Conservation (phyloP, 1,284 basidiomycete genomes). For the Puccinia coronata region DNA sequence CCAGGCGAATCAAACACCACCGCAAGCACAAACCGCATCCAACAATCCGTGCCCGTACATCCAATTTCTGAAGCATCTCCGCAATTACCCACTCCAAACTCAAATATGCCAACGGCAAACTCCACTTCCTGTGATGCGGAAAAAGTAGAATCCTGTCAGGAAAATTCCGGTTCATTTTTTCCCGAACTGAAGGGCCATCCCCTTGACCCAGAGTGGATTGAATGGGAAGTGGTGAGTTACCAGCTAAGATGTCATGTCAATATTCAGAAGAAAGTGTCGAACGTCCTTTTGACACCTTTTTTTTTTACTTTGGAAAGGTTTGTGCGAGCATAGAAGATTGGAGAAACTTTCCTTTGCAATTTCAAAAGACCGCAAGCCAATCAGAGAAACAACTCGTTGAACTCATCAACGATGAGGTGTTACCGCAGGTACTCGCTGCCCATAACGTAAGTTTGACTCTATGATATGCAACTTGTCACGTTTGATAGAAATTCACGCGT, state of each 20-base stretch:
- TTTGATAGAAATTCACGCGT: neutral
- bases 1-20: too few species aligned
- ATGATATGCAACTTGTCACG: neutral
- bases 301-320: constrained; percentile 16
- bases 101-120: neutral
- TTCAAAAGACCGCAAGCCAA: constrained; percentile 21
- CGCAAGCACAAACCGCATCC: too few species aligned
- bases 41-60: too few species aligned
- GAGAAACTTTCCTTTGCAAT: constrained; percentile 33
- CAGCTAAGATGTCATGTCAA: neutral
- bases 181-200: constrained; percentile 43
- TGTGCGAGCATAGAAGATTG: constrained; percentile 42
- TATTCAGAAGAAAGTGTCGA: neutral
- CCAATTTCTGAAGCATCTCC: neutral
- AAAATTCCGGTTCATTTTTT: neutral
- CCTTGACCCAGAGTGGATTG: constrained; percentile 48
- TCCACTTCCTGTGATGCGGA: neutral
- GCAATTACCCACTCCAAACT: neutral
- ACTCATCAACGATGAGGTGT: constrained; percentile 25
- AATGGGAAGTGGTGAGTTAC: constrained; percentile 48
- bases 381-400: constrained; percentile 22
- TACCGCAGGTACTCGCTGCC: constrained; percentile 23
- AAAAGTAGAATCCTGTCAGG: neutral
- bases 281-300: neutral
- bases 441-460: constrained; percentile 31